Conservation (phyloP, 345 rosid genomes). For the Clausena lansium region DNA sequence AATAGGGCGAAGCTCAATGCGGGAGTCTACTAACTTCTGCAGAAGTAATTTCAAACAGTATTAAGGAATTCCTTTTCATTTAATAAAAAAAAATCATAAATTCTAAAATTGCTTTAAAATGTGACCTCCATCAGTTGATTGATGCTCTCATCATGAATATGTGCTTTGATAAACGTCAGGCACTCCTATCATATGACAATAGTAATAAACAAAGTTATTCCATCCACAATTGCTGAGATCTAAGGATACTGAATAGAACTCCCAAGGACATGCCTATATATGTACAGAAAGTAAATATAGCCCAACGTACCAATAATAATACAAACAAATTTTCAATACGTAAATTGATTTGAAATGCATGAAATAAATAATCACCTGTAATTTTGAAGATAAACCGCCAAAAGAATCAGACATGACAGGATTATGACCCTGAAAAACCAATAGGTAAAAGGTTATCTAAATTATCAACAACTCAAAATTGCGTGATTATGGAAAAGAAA, state of each 20-base stretch:
- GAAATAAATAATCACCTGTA: conserved; percentile 21
- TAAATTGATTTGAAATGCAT: neutral
- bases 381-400: conserved; percentile 25
- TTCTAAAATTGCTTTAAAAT: conserved; percentile 8
- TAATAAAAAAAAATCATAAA: neutral
- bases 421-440: conserved; percentile 27
- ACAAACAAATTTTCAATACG: neutral
- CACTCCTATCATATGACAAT: conserved; percentile 26
- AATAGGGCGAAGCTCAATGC: conserved; percentile 35
- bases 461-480: conserved; percentile 13
- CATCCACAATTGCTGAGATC: neutral
- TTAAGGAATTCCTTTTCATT: neutral
- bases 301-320: neutral
- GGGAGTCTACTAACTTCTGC: conserved; percentile 42
- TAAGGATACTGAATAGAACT: neutral
- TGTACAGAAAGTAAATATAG: neutral
- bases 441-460: neutral
- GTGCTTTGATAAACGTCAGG: conserved; percentile 36
- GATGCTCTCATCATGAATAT: conserved; percentile 27
- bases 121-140: conserved; percentile 39
- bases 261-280: neutral
- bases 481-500: neutral
- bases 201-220: neutral
- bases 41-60: conserved; percentile 8
- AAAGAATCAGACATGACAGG: neutral